Percentiles rank a stretch among this genome's conserved stretches.
Evolutionary conservation across 805 yeast species (phyloP).

Genomic region (Spathaspora hagerdaliae): DNA sequence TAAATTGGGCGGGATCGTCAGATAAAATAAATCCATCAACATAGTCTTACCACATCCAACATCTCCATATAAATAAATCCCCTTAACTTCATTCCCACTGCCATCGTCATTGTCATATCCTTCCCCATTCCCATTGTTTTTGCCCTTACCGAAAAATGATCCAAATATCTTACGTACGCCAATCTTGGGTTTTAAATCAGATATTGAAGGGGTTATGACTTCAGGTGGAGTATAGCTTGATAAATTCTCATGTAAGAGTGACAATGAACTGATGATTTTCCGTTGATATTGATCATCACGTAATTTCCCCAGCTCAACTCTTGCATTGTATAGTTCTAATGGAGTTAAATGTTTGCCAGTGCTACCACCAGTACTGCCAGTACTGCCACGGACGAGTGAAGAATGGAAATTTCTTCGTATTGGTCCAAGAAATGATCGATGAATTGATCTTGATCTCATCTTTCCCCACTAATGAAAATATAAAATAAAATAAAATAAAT

Average conservation of each 20-base stretch:
- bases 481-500: no score
- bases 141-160: slow-evolving; percentile 10
- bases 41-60: slow-evolving; percentile 99
- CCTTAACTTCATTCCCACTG: slow-evolving; percentile 48
- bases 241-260: slow-evolving; percentile 55
- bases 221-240: slow-evolving; percentile 57
- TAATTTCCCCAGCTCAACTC: slow-evolving; percentile 47
- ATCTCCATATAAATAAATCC: slow-evolving; percentile 92
- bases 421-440: neutral
- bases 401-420: neutral
- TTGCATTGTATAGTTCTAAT: slow-evolving; percentile 45
- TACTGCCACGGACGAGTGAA: neutral
- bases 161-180: slow-evolving; percentile 38
- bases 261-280: slow-evolving; percentile 59
- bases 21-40: slow-evolving; percentile 94
- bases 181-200: slow-evolving; percentile 46
- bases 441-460: neutral
- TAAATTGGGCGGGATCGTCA: slow-evolving; percentile 73
- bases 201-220: slow-evolving; percentile 49
- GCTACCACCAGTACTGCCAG: neutral
- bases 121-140: slow-evolving; percentile 1
- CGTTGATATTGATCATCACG: slow-evolving; percentile 81
- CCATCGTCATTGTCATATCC: neutral
- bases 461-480: no score
- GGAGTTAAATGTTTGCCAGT: slow-evolving; percentile 29